Base-by-base conservation (phyloP, 345 rosid species). In the Theobroma cacao region DNA sequence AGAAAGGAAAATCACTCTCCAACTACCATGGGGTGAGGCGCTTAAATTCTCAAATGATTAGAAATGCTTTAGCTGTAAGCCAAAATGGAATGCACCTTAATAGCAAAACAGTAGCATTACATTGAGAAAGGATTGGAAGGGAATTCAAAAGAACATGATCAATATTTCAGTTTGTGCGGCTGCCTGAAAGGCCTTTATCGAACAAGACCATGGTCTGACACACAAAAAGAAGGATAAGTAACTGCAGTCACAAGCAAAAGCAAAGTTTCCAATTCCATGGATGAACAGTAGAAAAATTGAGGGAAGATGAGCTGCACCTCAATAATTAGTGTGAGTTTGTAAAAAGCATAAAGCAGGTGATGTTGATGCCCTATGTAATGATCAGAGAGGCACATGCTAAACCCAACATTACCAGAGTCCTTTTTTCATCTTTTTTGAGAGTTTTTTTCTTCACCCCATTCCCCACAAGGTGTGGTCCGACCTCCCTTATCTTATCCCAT, bases 371-470 rank as follows among this genome's bases (percentile, higher is more conserved):
- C 72, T 66, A 68, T 74, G 88, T 80, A 74, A 74, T 82, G 85
- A 84, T 83, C 90, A 86, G 87, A 82, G 87, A 81, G 79, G 90
- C 90, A 90, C 91, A 88, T 88, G 93, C 87, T 75, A 72, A 70
- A 77, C 79, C 86, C 85, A 77, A 78, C 86, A 78, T 80, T 72
- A 81, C 71, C 81, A 80, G 78, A 43, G 41, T 62, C 77, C 75
- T 43, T 67, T 72, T 79, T 69, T 28, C 41, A 26, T 61, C 38
- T 63, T 73, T 79, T 77, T 33, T 1, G 7, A 45, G 15, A 6
- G 17, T 56, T 18, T 53, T 33, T 74, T 24, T 9, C 38, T 8
- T 11, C 75, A 65, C 45, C 43, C 33, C 30, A 31, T 60, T 74
- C 53, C 82, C 80, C 67, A 75, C 79, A 58, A 41, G 65, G 69